phyloP scores from a whole-genome alignment of 495 filamentous ascomycete genomes.

The Xylaria cubensis region DNA sequence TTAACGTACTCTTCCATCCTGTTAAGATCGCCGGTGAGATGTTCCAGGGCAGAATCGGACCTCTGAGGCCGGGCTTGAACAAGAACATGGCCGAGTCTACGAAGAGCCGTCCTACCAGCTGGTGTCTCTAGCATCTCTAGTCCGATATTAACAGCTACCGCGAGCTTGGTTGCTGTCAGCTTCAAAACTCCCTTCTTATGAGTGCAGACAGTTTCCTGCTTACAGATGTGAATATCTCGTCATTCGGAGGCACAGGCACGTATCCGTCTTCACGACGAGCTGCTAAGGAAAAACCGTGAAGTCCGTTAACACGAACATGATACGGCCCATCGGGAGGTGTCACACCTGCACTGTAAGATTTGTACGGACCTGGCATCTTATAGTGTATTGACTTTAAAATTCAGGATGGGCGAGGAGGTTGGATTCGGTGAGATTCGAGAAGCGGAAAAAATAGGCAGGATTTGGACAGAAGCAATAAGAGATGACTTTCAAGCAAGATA shows the following conservation, averaged over 20 bases:
- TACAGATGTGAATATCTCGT: slow-evolving; percentile 4
- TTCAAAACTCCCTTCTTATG: not conserved
- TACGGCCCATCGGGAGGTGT: not conserved
- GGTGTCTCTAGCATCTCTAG: slow-evolving; percentile 1
- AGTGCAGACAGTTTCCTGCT: not conserved
- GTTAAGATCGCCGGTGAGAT: not conserved
- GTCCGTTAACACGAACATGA: not conserved
- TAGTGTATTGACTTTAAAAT: not conserved
- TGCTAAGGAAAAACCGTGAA: slow-evolving; percentile 9
- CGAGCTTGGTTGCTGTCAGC: not conserved
- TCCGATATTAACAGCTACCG: slow-evolving; percentile 2
- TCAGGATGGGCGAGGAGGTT: not conserved
- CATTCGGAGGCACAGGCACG: not conserved
- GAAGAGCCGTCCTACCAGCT: not conserved
- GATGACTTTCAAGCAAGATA: not conserved
- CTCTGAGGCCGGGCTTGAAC: slow-evolving; percentile 5
- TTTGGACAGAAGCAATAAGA: not conserved
- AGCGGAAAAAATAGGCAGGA: not conserved
- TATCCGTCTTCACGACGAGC: not conserved
- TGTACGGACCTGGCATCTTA: not conserved
- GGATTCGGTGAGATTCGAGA: not conserved
- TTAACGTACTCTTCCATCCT: slow-evolving; percentile 4
- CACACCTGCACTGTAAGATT: not conserved
- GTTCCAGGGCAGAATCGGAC: not conserved
- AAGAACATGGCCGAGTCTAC: not conserved